Conservation (phyloP, 352 stramenopile species). For the Peronospora destructor region DNA sequence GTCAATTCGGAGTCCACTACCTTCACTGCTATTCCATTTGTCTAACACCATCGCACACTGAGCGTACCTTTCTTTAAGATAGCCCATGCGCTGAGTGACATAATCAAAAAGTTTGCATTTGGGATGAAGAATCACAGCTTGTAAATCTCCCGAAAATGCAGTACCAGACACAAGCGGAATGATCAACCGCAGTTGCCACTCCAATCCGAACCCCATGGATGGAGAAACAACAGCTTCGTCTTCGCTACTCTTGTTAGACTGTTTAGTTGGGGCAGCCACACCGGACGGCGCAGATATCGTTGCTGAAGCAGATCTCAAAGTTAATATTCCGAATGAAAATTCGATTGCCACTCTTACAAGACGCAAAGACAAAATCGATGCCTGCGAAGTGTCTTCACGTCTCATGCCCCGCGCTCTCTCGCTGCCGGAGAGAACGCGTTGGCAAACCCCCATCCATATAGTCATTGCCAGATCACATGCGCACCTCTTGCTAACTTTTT, state of each 20-base stretch:
- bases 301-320: conserved; percentile 7
- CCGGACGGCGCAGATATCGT: background rate
- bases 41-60: conserved; percentile 23
- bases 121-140: conserved; percentile 32
- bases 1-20: conserved; percentile 20
- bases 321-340: conserved; percentile 42
- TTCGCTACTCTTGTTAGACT: conserved; percentile 3
- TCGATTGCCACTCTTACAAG: conserved; percentile 43
- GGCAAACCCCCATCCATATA: conserved; percentile 42
- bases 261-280: conserved; percentile 2
- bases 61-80: conserved; percentile 17
- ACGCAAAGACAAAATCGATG: conserved; percentile 34
- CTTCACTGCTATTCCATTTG: conserved; percentile 19
- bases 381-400: conserved; percentile 2
- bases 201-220: conserved; percentile 29
- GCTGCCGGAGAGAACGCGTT: conserved; percentile 23
- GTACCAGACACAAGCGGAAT: conserved; percentile 25
- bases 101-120: conserved; percentile 39
- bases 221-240: conserved; percentile 9
- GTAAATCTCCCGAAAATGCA: conserved; percentile 20
- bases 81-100: conserved; percentile 23
- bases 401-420: background rate
- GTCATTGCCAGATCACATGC: conserved; percentile 11
- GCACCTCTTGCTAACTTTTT: conserved; percentile 1
- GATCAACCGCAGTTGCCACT: conserved; percentile 46